Conservation (phyloP, 2,329 filamentous ascomycete genomes). For the Colletotrichum spinosum region DNA sequence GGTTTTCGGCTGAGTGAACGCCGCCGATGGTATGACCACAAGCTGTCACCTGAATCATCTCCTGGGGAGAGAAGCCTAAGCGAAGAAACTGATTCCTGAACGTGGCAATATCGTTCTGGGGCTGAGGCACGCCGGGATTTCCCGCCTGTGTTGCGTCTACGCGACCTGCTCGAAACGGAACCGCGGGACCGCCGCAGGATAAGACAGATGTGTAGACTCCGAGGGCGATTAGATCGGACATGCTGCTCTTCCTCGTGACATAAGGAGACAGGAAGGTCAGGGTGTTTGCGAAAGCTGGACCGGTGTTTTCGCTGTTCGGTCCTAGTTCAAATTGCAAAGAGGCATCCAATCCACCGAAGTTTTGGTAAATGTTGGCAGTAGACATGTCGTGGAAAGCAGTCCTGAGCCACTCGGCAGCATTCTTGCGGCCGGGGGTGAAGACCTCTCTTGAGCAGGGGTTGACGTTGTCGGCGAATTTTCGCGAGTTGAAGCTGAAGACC, state of each 20-base stretch:
- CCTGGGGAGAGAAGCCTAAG: slow-evolving; percentile 65
- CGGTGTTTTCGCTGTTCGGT: slow-evolving; percentile 65
- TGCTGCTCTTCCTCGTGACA: slow-evolving; percentile 60
- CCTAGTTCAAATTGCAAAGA: slow-evolving; percentile 69
- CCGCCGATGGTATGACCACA: slow-evolving; percentile 73
- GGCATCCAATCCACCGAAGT: slow-evolving; percentile 67
- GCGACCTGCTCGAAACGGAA: slow-evolving; percentile 66
- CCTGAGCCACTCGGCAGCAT: slow-evolving; percentile 71
- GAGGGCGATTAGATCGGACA: slow-evolving; percentile 69
- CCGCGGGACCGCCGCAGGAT: slow-evolving; percentile 67
- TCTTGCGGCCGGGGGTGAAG: slow-evolving; percentile 65
- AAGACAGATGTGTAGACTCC: slow-evolving; percentile 69
- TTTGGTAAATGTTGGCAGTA: slow-evolving; percentile 60
- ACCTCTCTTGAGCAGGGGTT: slow-evolving; percentile 67
- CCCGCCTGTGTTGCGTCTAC: slow-evolving; percentile 64
- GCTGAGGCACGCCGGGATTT: slow-evolving; percentile 64
- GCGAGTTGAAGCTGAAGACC: slow-evolving; percentile 63
- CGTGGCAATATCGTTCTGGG: slow-evolving; percentile 63
- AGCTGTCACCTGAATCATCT: slow-evolving; percentile 71
- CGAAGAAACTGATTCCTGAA: slow-evolving; percentile 67
- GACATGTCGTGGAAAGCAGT: slow-evolving; percentile 73
- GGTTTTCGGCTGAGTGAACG: slow-evolving; percentile 66
- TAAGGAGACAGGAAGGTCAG: slow-evolving; percentile 66
- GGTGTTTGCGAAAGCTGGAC: slow-evolving; percentile 65
- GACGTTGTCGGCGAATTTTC: slow-evolving; percentile 67